Conservation (phyloP, 2,329 filamentous ascomycete species). For the Diplodia seriata region DNA sequence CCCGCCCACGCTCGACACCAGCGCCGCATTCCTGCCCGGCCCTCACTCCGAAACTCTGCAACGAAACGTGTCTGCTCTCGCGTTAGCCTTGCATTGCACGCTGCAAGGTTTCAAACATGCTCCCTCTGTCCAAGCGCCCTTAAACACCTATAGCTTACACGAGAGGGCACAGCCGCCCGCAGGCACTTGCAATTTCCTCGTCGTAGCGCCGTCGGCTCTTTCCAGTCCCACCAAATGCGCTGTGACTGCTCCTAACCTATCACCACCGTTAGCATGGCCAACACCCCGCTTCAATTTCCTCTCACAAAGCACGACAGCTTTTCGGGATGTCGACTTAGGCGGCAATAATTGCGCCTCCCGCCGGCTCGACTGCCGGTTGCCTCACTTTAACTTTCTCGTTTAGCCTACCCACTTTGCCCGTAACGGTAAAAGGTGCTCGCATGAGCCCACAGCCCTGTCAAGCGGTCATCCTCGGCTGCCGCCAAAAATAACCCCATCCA, state of each 20-base stretch:
- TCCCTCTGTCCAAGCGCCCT: background rate
- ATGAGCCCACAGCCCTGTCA: background rate
- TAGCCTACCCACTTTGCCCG: background rate
- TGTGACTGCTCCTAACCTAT: background rate
- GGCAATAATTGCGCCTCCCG: background rate
- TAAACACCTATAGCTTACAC: background rate
- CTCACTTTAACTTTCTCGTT: background rate
- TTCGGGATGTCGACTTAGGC: background rate
- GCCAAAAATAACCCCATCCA: background rate
- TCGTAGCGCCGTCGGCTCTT: background rate
- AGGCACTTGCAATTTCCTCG: background rate
- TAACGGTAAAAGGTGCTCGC: background rate
- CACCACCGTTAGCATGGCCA: background rate
- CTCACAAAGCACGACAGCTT: background rate
- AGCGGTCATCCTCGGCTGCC: background rate
- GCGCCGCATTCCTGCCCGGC: background rate
- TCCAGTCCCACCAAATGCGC: background rate
- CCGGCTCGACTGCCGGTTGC: background rate
- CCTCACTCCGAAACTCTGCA: background rate
- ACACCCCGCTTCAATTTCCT: background rate
- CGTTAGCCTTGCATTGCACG: background rate
- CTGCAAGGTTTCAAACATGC: background rate
- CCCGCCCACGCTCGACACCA: background rate
- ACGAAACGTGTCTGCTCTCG: background rate
- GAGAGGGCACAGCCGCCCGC: background rate